These are phyloP conservation scores for Fagopyrum tataricum DNA, from an alignment of 148 eudicot genomes.

Conservation along the genomic window DNA sequence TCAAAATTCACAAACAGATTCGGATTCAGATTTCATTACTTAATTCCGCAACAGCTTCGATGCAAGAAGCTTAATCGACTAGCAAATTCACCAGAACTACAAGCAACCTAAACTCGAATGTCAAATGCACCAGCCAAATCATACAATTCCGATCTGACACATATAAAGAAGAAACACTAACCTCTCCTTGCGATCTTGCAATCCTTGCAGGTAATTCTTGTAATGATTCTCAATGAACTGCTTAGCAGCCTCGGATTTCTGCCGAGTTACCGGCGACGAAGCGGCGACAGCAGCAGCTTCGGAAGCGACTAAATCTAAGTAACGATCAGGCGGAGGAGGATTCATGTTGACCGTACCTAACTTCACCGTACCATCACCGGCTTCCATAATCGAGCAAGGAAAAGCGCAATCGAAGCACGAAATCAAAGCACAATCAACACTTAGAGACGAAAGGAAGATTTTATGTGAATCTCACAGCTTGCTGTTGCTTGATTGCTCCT, in stretches of 20 bases:
- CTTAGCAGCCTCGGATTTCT: slow-evolving; percentile 47
- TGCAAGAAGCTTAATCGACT: background rate
- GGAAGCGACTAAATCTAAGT: slow-evolving; percentile 32
- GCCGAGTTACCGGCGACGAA: slow-evolving; percentile 41
- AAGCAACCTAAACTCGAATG: background rate
- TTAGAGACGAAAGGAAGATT: too few relatives aligned
- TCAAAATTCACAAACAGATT: background rate
- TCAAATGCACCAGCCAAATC: background rate
- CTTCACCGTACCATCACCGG: slow-evolving; percentile 22
- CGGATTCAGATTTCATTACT: background rate
- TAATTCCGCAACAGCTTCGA: background rate
- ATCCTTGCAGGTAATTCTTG: slow-evolving; percentile 43
- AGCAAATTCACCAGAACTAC: background rate
- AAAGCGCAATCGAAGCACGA: background rate
- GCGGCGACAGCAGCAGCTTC: slow-evolving; percentile 22
- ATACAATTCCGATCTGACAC: background rate
- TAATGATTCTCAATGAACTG: slow-evolving; percentile 54
- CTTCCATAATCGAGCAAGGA: slow-evolving; percentile 3
- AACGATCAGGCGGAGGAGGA: slow-evolving; percentile 24
- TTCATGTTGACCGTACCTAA: slow-evolving; percentile 14
- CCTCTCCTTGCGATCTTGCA: slow-evolving; percentile 55
- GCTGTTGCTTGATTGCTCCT: background rate
- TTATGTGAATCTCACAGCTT: background rate
- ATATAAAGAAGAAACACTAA: background rate
- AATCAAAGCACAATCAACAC: background rate